Evolutionary conservation across 441 rosid species (phyloP), one percentile per base, ranked within the genome.

Genomic region (Daphne laureola): DNA sequence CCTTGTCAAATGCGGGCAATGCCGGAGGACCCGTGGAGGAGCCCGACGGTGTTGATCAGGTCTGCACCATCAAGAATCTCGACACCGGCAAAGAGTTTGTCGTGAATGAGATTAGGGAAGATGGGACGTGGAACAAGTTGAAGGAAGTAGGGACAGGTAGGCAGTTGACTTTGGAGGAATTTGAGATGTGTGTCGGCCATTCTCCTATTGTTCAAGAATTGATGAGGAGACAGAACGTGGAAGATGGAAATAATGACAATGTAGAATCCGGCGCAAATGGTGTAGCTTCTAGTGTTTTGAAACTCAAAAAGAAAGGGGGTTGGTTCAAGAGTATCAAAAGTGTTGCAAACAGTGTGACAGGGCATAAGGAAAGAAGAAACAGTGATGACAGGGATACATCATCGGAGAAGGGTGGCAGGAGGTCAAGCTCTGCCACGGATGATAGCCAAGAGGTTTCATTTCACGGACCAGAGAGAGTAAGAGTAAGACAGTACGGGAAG

Each of bases 381-480:
- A 84, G 90, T 6, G 99, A 94, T 55, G 99, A 94, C 65, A 78
- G 75, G 68, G 97, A 94, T 53, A 85, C 97, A 0, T 78, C 88
- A 0, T 94, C 97, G 0, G 99, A 87, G 61, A 85, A 81, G 80
- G 97, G 96, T 46, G 99, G 96, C 45, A 68, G 89, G 65, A 78
- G 99, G 74, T 93, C 91, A 0, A 93, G 99, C 71, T 93, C 99
- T 6, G 99, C 95, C 27, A 94, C 99, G 0, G 99, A 94, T 77
- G 99, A 94, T 64, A 83, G 95, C 66, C 99, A 85, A 59, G 97
- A 94, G 57, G 79, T 72, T 27, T 80, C 95, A 3, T 94, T 85
- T 71, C 94, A 85, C 58, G 96, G 83, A 17, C 84, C 81, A 0
- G 89, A 84, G 61, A 73, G 83, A 68, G 84, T 84, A 51, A 80